phyloP scores from a whole-genome alignment of 495 filamentous ascomycete species.

The Parathielavia hyrcaniae region DNA sequence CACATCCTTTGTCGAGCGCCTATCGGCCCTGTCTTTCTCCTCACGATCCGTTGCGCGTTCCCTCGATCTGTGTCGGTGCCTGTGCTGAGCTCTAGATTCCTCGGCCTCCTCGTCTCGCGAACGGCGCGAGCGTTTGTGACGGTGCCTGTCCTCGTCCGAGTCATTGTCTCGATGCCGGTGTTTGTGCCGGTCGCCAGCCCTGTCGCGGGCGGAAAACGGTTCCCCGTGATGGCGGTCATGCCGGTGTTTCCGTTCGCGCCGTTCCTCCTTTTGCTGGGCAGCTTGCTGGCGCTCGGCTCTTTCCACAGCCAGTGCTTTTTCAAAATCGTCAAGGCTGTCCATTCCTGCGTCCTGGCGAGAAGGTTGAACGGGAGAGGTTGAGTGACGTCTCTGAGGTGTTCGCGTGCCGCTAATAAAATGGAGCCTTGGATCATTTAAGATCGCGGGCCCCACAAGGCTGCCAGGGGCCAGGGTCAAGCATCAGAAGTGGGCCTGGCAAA shows the following conservation, averaged over 20 bases:
- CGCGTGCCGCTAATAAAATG: not conserved
- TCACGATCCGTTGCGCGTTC: constrained; percentile 21
- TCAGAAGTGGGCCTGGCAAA: no score
- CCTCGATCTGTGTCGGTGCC: constrained; percentile 19
- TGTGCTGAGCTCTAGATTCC: constrained; percentile 33
- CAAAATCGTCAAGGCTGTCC: constrained; percentile 51
- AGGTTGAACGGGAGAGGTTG: constrained; percentile 9
- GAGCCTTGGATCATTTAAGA: no score
- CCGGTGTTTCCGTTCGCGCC: constrained; percentile 39
- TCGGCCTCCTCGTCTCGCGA: constrained; percentile 33
- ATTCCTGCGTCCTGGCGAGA: constrained; percentile 28
- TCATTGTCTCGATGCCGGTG: constrained; percentile 33
- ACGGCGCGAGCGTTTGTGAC: constrained; percentile 46
- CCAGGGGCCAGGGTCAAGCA: no score
- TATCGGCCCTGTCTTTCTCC: constrained; percentile 16
- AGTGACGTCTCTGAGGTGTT: constrained; percentile 14
- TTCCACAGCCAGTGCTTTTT: constrained; percentile 49
- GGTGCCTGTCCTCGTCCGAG: constrained; percentile 36
- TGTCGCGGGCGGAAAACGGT: constrained; percentile 37
- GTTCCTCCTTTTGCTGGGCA: constrained; percentile 33
- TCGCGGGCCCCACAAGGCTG: not conserved
- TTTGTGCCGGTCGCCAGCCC: constrained; percentile 26
- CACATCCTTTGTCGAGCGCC: constrained; percentile 21
- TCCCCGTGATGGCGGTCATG: constrained; percentile 38
- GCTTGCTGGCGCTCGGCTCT: constrained; percentile 43